Evolutionary conservation across 345 rosid species (phyloP), one percentile per base, ranked within the genome.

Genomic region (Eucalyptus guilfoylei): DNA sequence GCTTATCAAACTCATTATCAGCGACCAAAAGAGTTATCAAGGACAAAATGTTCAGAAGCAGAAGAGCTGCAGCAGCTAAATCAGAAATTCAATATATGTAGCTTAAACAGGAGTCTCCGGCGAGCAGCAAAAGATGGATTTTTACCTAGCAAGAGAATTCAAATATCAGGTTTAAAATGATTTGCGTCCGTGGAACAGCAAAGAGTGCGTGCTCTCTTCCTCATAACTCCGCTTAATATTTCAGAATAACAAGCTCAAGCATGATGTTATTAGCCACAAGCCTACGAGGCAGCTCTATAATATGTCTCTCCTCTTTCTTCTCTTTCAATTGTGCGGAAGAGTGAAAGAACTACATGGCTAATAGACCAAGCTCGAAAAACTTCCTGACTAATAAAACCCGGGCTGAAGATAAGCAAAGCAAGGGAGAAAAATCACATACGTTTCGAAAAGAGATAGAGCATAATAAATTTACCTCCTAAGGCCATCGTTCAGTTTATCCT

Each of bases 401-500:
- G 12, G 83, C 47, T 11, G 83, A 40, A 76, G 47, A 76, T 6
- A 21, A 76, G 47, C 12, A 37, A 37, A 76, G 83, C 14, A 76
- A 76, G 3, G 83, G 47, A 76, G 47, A 11, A 40, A 76, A 76
- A 76, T 40, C 83, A 37, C 83, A 11, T 30, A 54, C 44, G 11
- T 19, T 54, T 60, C 47, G 8, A 86, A 34, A 30, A 76, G 48
- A 23, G 47, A 86, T 19, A 6, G 7, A 26, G 69, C 26, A 19
- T 60, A 40, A 87, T 21, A 80, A 54, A 9, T 45, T 87, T 81
- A 45, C 88, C 32, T 58, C 88, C 62, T 90, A 34, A 96, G 94
- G 86, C 98, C 97, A 83, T 95, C 95, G 64, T 95, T 95, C 90
- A 97, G 91, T 87, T 90, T 96, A 88, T 88, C 89, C 92, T 96